phyloP scores from a whole-genome alignment of 148 eudicot genomes.

The Rhododendron simsii region DNA sequence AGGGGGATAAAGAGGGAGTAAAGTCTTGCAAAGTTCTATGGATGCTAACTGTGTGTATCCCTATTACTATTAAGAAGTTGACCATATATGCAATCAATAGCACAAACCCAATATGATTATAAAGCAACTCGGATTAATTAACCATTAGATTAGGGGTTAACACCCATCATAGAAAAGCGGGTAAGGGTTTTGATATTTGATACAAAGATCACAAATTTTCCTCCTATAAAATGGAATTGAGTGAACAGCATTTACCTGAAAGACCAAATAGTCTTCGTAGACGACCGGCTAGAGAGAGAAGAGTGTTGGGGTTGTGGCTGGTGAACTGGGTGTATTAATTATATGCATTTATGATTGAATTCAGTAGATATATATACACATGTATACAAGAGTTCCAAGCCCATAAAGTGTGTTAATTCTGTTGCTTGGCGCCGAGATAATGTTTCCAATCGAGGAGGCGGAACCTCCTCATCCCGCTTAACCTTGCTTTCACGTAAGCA shows the following conservation, averaged over 20 bases:
- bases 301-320: neutral
- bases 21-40: neutral
- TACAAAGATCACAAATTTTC: neutral
- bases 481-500: slow-evolving; percentile 5
- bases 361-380: neutral
- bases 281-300: neutral
- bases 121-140: neutral
- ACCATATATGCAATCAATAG: neutral
- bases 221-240: neutral
- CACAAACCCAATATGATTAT: neutral
- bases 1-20: neutral
- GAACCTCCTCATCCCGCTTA: neutral
- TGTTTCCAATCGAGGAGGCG: neutral
- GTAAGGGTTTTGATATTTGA: neutral
- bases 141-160: neutral
- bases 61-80: neutral
- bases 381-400: neutral
- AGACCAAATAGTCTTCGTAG: neutral
- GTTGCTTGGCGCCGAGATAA: neutral
- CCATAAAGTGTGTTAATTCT: neutral
- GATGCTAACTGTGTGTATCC: neutral
- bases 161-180: neutral
- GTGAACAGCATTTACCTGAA: neutral
- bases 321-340: neutral
- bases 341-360: neutral